Conservation (phyloP, 352 stramenopile genomes). For the Globisporangium ultimum region DNA sequence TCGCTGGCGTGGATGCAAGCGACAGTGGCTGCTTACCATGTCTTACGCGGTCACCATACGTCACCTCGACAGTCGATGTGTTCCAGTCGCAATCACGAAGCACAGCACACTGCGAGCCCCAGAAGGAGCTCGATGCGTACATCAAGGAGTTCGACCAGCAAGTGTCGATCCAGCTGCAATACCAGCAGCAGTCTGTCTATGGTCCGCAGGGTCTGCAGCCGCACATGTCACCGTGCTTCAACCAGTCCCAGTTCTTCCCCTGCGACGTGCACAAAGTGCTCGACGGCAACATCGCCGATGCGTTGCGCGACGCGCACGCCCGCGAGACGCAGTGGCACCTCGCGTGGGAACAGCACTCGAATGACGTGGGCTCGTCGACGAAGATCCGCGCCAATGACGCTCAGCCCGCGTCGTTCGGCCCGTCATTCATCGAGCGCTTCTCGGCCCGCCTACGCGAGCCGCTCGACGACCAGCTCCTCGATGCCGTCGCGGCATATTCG, state of each 20-base stretch:
- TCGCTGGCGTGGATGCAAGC: slow-evolving; percentile 32
- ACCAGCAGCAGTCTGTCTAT: slow-evolving; percentile 62
- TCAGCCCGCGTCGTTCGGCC: slow-evolving; percentile 39
- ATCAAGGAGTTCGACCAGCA: slow-evolving; percentile 82
- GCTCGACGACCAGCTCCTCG: slow-evolving; percentile 15
- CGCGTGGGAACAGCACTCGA: slow-evolving; percentile 55
- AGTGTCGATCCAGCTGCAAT: slow-evolving; percentile 72
- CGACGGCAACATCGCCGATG: slow-evolving; percentile 61
- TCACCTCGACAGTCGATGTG: slow-evolving; percentile 29
- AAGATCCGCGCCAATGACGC: slow-evolving; percentile 59
- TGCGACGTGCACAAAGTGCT: slow-evolving; percentile 75
- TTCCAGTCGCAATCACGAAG: slow-evolving; percentile 36
- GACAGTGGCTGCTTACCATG: slow-evolving; percentile 61
- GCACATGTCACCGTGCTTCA: slow-evolving; percentile 78
- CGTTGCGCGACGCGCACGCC: slow-evolving; percentile 24
- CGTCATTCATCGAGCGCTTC: slow-evolving; percentile 70
- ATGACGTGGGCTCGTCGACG: slow-evolving; percentile 55
- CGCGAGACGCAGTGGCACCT: slow-evolving; percentile 42
- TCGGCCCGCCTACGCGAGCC: slow-evolving; percentile 37
- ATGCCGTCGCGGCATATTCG: slow-evolving; percentile 25
- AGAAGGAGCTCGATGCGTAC: slow-evolving; percentile 76
- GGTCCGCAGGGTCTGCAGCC: slow-evolving; percentile 62
- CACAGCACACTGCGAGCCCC: slow-evolving; percentile 40
- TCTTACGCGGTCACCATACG: slow-evolving; percentile 52
- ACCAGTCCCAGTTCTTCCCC: slow-evolving; percentile 79